Evolutionary conservation across 164 flowering plant genomes (phyloP), one percentile per base, ranked within the genome.

Genomic region (Vitis riparia): DNA sequence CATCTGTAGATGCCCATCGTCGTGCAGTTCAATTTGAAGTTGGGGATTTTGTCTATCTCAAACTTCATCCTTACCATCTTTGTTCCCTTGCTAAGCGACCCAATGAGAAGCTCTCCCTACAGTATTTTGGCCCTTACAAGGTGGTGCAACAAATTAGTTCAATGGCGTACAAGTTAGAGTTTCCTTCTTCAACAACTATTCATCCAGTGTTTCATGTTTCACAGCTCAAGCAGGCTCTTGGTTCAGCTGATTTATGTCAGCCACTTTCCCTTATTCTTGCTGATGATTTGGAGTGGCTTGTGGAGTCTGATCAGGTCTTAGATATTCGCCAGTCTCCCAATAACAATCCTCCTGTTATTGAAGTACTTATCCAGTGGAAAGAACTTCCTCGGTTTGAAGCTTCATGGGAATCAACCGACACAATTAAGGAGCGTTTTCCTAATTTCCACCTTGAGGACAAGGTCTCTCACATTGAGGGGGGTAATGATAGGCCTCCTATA

Each of bases 401-500:
- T 23, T 23, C 27, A 23, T 23, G 27, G 27, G 27, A 23, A 23
- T 23, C 27, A 1, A 0, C 27, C 27, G 0, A 23, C 27, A 23
- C 27, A 23, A 23, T 23, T 23, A 23, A 1, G 27, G 27, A 23
- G 27, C 27, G 2, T 2, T 61, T 61, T 61, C 63, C 48, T 27
- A 48, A 61, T 9, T 61, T 61, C 29, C 63, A 61, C 63, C 63
- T 61, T 29, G 0, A 61, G 63, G 63, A 61, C 17, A 61, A 61
- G 63, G 63, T 61, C 50, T 23, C 27, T 23, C 2, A 23, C 27
- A 23, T 23, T 23, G 27, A 23, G 27, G 2, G 27, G 27, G 27
- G 27, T 23, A 23, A 23, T 23, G 27, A 23, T 23, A 23, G 2
- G 27, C 27, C 27, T 23, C 27, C 2, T 23, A 23, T 23, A 23